Conservation (phyloP, 23 red algal genomes). For the Agarophyton chilense region DNA sequence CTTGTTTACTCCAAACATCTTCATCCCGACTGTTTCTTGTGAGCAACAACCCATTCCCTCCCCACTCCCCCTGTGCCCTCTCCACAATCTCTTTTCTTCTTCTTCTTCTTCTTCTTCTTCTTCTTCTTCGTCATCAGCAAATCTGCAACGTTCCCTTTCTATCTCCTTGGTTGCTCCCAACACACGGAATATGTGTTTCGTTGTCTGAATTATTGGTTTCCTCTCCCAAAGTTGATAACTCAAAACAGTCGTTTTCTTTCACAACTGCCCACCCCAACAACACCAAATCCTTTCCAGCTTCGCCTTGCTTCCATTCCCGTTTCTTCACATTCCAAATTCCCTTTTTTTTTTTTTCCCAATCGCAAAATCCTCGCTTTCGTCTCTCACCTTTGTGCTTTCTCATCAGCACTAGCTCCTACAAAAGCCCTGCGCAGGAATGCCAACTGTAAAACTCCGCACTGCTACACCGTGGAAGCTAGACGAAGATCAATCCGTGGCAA, state of each 20-base stretch:
- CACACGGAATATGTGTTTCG: neutral
- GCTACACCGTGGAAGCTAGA: neutral
- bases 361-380: neutral
- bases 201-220: neutral
- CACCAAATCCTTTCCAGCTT: no score
- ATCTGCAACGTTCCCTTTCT: neutral
- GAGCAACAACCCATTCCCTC: no score
- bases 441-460: slow-evolving; percentile 7
- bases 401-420: no score
- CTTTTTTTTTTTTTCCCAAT: neutral
- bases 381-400: neutral
- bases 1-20: no score
- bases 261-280: no score
- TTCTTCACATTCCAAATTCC: neutral
- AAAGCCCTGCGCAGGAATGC: neutral
- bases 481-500: neutral
- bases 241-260: neutral
- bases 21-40: no score
- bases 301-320: neutral
- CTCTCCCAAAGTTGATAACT: neutral
- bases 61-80: no score
- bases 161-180: neutral
- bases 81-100: neutral
- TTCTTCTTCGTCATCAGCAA: no score
- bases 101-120: neutral